These are phyloP conservation scores for Neospermospora avenae DNA, from an alignment of 2,329 filamentous ascomycete species.

Conservation along the genomic window DNA sequence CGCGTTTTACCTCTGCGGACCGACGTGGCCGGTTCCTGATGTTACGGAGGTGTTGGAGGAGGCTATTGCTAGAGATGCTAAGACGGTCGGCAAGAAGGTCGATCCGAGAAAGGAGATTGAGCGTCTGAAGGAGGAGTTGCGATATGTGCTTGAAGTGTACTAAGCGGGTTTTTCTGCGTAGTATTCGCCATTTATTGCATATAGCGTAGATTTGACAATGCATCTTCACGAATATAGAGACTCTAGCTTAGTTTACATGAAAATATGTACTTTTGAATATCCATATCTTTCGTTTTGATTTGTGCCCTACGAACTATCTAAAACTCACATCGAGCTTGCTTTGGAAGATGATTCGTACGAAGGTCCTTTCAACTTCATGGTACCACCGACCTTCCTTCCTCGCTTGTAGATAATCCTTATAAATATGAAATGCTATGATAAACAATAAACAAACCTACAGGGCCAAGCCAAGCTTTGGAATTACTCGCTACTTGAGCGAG, in stretches of 20 bases:
- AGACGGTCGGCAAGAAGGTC: constrained; percentile 70
- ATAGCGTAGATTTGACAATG: background rate
- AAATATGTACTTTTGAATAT: background rate
- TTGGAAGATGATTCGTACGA: background rate
- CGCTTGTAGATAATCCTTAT: no score
- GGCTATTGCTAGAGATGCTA: constrained; percentile 76
- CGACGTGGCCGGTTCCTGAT: constrained; percentile 97
- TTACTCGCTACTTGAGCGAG: no score
- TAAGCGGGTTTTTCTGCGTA: constrained; percentile 43
- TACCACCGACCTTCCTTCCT: no score
- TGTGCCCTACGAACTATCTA: no score
- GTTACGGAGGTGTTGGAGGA: constrained; percentile 93
- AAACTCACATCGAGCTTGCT: background rate
- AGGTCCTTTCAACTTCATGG: no score
- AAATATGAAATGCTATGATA: no score
- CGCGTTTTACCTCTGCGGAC: constrained; percentile 94
- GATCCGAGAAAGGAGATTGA: constrained; percentile 91
- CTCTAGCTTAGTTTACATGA: background rate
- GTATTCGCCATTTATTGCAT: background rate
- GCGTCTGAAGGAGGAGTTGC: constrained; percentile 87
- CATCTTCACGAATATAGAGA: background rate
- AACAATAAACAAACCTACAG: no score
- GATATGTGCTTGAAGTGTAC: constrained; percentile 97
- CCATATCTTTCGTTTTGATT: background rate
- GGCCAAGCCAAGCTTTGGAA: no score